Base-by-base conservation (phyloP, 805 yeast species). In the Candida vaughaniae region DNA sequence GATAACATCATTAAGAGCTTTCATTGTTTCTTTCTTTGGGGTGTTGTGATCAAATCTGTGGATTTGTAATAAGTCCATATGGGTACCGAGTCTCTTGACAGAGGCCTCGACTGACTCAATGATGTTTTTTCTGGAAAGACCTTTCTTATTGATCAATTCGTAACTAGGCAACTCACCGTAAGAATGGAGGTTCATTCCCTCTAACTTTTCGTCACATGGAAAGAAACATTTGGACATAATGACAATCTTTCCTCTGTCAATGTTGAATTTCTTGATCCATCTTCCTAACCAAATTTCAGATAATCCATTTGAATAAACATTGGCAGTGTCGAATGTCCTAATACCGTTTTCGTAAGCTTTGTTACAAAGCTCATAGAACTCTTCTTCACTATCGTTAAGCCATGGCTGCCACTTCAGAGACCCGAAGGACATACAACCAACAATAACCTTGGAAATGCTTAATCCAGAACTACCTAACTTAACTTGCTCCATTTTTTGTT, bases 381-480 rank as follows among this genome's bases (percentile, higher is more conserved):
- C 57, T 20, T 20, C 23, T 20, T 20, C 23, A 10, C 10, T 63
- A 31, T 61, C 62, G 22, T 50, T 56, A 16, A 46, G 41, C 56
- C 53, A 50, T 4, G 57, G 58, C n/a, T 53, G 61, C 73, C 74
- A 70, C 9, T 35, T 28, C 42, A 67, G 69, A 12, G 40, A 38
- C 9, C 82, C 81, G 46, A 56, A 73, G 2, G 74, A 56, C 82
- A 76, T 75, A 46, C 78, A 74, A 5, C 82, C 83, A 7, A 76
- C 69, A 37, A 77, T 61, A 16, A 76, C 51, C 23, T 65, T 65
- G 23, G 80, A 69, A 25, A 77, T 61, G 10, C 23, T 20, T 10
- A 20, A 20, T 20, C 82, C 82, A 1, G 78, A 64, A 12, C 53
- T 46, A 5, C 80, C 80, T 11, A 25, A 14, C n/a, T 14, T 25